Evolutionary conservation across 2,329 filamentous ascomycete genomes (phyloP).

Genomic region (Aspergillus sp.): DNA sequence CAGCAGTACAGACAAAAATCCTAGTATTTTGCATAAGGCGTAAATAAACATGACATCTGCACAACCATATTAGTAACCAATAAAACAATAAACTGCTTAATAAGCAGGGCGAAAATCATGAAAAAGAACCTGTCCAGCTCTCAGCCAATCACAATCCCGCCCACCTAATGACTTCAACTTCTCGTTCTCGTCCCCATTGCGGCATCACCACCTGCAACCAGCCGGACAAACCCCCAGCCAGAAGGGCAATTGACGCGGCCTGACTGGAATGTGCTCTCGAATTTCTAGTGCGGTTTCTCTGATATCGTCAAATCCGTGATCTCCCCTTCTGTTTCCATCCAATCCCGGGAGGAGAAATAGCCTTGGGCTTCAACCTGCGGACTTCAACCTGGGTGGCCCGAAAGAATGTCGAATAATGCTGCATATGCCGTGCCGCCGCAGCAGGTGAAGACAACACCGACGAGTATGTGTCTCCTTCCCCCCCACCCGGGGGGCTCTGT

Average conservation of each 20-base stretch:
- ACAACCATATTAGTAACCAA: too few relatives aligned
- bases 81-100: too few relatives aligned
- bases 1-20: too few relatives aligned
- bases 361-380: constrained; percentile 3
- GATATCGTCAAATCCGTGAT: too few relatives aligned
- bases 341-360: too few relatives aligned
- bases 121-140: not conserved
- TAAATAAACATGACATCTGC: too few relatives aligned
- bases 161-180: not conserved
- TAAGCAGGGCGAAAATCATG: too few relatives aligned
- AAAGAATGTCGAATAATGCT: constrained; percentile 25
- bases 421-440: constrained; percentile 20
- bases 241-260: too few relatives aligned
- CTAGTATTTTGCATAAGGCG: too few relatives aligned
- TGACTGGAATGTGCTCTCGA: not conserved
- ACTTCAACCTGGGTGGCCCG: not conserved
- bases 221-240: too few relatives aligned
- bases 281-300: not conserved
- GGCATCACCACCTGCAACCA: too few relatives aligned
- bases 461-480: constrained; percentile 15
- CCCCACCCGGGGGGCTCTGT: not conserved
- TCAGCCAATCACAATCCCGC: not conserved
- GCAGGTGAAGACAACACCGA: constrained; percentile 22
- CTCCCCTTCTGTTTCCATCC: too few relatives aligned
- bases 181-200: not conserved